Evolutionary conservation across 2,329 filamentous ascomycete species (phyloP), one percentile per base, ranked within the genome.

Genomic region (Lachnellula hyalina): DNA sequence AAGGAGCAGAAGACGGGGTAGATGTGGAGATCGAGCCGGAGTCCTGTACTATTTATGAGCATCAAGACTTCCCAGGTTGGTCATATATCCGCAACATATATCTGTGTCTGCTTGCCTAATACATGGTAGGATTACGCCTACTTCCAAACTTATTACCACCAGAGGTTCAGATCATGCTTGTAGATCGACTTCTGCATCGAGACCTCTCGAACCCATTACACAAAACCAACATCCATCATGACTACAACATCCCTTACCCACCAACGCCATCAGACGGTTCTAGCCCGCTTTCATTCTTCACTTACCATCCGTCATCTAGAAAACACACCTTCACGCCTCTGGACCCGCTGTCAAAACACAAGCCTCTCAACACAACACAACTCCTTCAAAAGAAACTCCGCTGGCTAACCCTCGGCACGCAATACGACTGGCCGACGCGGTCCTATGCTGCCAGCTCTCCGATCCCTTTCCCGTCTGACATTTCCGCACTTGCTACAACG

Each of bases 361-460:
- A 86, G 60, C 79, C 89, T 1, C 75, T 96, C 6, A 80, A 83
- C 5, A 76, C 88, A 49, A 76, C 81, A 42, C 86, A 87, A 66
- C 83, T 94, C 45, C 77, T 97, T 28, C 82, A 85, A 53, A 87
- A 87, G 59, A 92, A 90, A 58, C 81, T 97, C 25, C 89, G 93
- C 61, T 97, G 93, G 93, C 82, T 96, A 28, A 97, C 93, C 0
- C 81, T 97, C 1, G 93, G 93, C 47, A 90, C 90, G 0, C 93
- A 97, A 71, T 97, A 97, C 70, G 88, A 97, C 73, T 96, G 93
- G 94, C 93, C 90, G 0, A 82, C 83, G 51, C 91, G 95, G 60
- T 74, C 82, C 7, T 97, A 97, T 66, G 89, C 91, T 0, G 70
- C 76, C 2, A 75, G 78, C 4, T 60, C 71, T 4, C 85, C 87